Evolutionary conservation across 2,329 filamentous ascomycete species (phyloP).

Genomic region (Fusarium coicis): DNA sequence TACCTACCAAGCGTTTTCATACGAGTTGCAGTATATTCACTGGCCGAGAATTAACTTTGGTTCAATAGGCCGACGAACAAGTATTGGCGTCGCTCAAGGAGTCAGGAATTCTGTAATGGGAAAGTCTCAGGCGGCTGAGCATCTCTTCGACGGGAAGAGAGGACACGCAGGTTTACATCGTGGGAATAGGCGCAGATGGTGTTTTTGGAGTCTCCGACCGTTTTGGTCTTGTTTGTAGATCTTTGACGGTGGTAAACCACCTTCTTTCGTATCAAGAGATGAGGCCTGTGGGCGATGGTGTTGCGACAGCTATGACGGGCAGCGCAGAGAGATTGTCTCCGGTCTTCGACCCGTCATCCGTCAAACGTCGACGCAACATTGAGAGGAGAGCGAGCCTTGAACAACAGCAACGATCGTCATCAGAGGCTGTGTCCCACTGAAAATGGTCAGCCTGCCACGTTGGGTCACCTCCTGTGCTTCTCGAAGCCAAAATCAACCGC

Average conservation of each 20-base stretch:
- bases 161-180: constrained; percentile 44
- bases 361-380: not conserved
- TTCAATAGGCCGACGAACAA: constrained; percentile 44
- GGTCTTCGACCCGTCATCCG: not conserved
- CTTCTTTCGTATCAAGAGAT: constrained; percentile 56
- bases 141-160: constrained; percentile 51
- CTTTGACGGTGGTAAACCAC: constrained; percentile 59
- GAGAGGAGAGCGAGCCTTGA: not conserved
- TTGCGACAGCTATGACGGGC: constrained; percentile 15
- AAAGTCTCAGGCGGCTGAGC: constrained; percentile 47
- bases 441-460: constrained; percentile 30
- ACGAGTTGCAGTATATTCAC: constrained; percentile 12
- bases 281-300: constrained; percentile 32
- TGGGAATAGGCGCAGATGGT: constrained; percentile 43
- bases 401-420: not conserved
- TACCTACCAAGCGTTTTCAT: constrained; percentile 9
- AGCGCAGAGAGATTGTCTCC: constrained; percentile 6
- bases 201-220: constrained; percentile 48
- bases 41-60: constrained; percentile 46
- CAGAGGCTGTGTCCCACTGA: constrained; percentile 28
- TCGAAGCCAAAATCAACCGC: constrained; percentile 23
- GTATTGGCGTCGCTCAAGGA: constrained; percentile 45
- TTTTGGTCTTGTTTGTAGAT: constrained; percentile 52
- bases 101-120: constrained; percentile 46
- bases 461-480: constrained; percentile 22